phyloP scores from a whole-genome alignment of 768 basidiomycete genomes.

The Trichaptum fuscoviolaceum region DNA sequence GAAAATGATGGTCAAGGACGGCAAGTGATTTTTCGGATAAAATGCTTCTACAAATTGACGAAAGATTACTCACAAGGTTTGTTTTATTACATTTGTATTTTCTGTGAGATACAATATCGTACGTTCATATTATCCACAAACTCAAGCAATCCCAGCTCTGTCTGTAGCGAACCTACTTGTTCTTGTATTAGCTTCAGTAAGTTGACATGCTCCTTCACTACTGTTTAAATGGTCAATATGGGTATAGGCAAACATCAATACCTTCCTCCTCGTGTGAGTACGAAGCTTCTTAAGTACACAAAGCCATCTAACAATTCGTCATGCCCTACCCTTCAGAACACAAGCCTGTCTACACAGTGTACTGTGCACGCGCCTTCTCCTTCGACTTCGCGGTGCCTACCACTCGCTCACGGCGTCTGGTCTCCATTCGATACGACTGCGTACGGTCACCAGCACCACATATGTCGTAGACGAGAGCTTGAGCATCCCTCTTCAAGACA shows the following conservation, averaged over 20 bases:
- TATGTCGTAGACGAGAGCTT: neutral
- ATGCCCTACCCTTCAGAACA: neutral
- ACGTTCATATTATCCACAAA: neutral
- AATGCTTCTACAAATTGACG: neutral
- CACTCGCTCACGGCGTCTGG: neutral
- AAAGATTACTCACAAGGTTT: neutral
- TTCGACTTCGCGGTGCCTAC: slow-evolving; percentile 1
- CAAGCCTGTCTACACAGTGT: slow-evolving; percentile 2
- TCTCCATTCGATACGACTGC: neutral
- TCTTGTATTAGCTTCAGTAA: neutral
- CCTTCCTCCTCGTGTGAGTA: neutral
- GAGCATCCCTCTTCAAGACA: neutral
- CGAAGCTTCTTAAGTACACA: neutral
- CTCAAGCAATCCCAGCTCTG: neutral
- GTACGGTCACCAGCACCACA: neutral
- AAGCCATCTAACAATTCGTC: neutral
- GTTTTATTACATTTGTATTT: neutral
- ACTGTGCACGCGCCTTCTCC: neutral
- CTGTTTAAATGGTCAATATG: neutral
- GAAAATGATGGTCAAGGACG: neutral
- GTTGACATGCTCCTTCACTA: neutral
- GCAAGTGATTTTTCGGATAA: neutral
- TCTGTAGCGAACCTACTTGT: neutral
- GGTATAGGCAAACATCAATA: neutral
- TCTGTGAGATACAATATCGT: neutral